Evolutionary conservation across 202 grass and related monocot species (phyloP).

Genomic region (Bolboschoenoplectus hybrid): DNA sequence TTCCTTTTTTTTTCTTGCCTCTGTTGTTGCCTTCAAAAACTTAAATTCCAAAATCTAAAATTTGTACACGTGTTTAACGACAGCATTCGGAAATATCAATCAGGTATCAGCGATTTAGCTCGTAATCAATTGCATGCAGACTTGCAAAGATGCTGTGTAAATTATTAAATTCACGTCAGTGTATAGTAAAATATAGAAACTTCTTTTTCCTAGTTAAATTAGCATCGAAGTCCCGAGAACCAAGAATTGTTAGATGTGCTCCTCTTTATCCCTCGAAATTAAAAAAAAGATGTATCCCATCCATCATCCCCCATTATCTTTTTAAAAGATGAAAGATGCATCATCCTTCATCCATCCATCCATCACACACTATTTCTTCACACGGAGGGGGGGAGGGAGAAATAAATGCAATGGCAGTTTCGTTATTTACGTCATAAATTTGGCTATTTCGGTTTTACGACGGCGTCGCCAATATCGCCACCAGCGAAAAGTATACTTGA

Average conservation of each 20-base stretch:
- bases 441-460: background rate
- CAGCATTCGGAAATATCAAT: too few species aligned
- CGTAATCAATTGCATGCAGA: too few species aligned
- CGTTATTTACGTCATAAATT: background rate
- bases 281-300: background rate
- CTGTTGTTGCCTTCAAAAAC: too few species aligned
- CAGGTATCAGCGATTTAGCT: too few species aligned
- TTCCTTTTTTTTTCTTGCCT: too few species aligned
- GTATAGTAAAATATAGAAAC: too few species aligned
- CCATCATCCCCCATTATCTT: background rate
- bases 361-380: background rate
- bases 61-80: too few species aligned
- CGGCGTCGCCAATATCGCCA: background rate
- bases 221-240: too few species aligned
- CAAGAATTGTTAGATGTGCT: background rate
- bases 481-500: conserved; percentile 32
- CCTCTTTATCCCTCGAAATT: background rate
- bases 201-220: too few species aligned
- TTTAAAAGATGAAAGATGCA: background rate
- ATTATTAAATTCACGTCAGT: background rate
- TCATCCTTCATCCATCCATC: too few species aligned
- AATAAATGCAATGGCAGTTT: conserved; percentile 12
- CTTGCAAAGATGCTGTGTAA: too few species aligned
- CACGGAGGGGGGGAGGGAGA: background rate
- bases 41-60: too few species aligned